Evolutionary conservation across 2,329 filamentous ascomycete species (phyloP), one percentile per base, ranked within the genome.

Genomic region (Chrysoporthe deuterocubensis): DNA sequence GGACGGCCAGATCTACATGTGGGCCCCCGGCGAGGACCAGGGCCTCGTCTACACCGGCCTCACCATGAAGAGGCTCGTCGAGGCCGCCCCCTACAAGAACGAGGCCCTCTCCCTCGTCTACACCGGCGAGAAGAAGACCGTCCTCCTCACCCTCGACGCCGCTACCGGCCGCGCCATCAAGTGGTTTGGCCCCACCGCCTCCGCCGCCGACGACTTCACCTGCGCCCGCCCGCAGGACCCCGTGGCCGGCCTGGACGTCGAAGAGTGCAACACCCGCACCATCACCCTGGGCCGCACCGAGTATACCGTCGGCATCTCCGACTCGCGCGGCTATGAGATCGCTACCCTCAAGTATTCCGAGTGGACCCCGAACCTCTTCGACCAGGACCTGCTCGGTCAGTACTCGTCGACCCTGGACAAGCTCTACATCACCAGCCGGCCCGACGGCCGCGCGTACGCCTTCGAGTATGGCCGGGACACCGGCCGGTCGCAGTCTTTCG

Each of bases 291-390:
- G 93, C 40, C 88, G 93, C 63, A 93, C 93, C 50, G 94, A 97
- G 77, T 99, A 99, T 79, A 95, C 88, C 6, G 90, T 99, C 69
- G 89, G 87, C 66, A 96, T 99, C 57, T 91, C 94, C 71, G 90
- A 92, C 69, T 87, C 85, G 57, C 87, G 91, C 72, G 90, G 91
- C 1, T 87, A 90, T 68, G 87, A 89, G 8, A 91, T 99, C 70
- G 97, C 94, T 74, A 97, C 93, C 0, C 87, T 99, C 72, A 94
- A 89, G 72, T 99, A 96, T 76, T 92, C 93, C 13, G 96, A 99
- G 78, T 99, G 96, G 96, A 90, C 89, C 0, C 92, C 94, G 16
- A 99, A 99, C 78, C 96, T 91, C 68, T 92, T 90, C 69, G 95
- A 99, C 78, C 88, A 88, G 71, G 96, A 99, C 76, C 87, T 99